A percentile compares a stretch with the other conserved stretches of the same genome.
These are phyloP conservation scores for Protomyces pachydermus DNA, from an alignment of 1,139 yeast species.

Conservation along the genomic window DNA sequence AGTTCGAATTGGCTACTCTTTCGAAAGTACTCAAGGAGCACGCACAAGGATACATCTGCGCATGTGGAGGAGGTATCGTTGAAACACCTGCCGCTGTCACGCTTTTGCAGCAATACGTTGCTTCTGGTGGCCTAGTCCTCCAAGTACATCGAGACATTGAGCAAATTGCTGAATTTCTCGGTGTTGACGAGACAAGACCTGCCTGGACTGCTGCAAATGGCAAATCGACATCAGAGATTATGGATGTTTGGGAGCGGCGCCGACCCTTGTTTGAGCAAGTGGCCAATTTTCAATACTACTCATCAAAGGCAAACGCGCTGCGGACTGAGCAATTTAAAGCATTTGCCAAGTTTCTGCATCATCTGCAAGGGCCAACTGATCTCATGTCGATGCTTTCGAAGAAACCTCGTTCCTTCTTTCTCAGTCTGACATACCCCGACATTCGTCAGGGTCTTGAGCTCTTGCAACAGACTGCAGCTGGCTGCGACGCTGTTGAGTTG, in stretches of 20 bases:
- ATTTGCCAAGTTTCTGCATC: conserved; percentile 54
- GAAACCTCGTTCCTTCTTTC: conserved; percentile 57
- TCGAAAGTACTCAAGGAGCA: conserved; percentile 48
- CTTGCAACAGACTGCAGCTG: conserved; percentile 54
- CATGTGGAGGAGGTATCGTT: conserved; percentile 97
- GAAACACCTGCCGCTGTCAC: conserved; percentile 68
- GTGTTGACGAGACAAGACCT: conserved; percentile 78
- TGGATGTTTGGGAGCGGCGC: conserved; percentile 77
- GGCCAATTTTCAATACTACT: conserved; percentile 73
- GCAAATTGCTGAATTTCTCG: conserved; percentile 69
- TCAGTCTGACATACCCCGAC: conserved; percentile 61
- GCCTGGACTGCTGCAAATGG: conserved; percentile 46
- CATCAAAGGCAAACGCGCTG: conserved; percentile 72
- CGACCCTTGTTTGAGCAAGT: conserved; percentile 75
- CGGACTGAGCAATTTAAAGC: conserved; percentile 71
- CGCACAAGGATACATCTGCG: conserved; percentile 61
- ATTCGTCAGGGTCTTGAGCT: conserved; percentile 40
- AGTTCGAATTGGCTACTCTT: conserved; percentile 58
- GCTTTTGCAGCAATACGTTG: conserved; percentile 52
- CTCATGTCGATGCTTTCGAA: conserved; percentile 43
- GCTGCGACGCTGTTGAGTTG: conserved; percentile 77
- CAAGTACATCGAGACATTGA: conserved; percentile 86
- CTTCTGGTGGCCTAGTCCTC: conserved; percentile 67
- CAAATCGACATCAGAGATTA: conserved; percentile 55
- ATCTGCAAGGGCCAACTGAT: conserved; percentile 58